Percentiles rank a stretch among this genome's conserved stretches.
phyloP scores from a whole-genome alignment of 2,329 filamentous ascomycete genomes.

The Diplocarpon rosae region DNA sequence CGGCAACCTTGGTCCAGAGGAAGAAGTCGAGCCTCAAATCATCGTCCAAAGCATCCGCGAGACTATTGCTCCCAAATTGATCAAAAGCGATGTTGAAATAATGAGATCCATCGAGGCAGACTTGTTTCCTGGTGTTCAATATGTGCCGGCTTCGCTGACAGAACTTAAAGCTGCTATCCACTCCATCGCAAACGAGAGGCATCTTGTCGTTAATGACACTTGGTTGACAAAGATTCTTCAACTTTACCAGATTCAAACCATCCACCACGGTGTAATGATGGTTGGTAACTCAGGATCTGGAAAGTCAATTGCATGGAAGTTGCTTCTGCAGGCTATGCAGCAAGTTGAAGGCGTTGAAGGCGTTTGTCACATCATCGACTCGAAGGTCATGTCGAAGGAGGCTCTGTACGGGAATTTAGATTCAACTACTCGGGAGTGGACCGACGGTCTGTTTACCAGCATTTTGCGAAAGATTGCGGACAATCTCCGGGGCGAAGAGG shows the following conservation, averaged over 20 bases:
- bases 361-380: constrained; percentile 94
- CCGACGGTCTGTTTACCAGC: constrained; percentile 94
- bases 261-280: constrained; percentile 99
- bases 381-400: constrained; percentile 99
- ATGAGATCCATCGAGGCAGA: constrained; percentile 75
- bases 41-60: constrained; percentile 97
- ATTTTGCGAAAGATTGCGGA: constrained; percentile 98
- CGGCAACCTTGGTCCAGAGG: constrained; percentile 50
- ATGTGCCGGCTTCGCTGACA: constrained; percentile 78
- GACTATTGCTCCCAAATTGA: constrained; percentile 95
- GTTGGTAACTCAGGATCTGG: constrained; percentile 95
- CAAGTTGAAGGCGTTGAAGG: constrained; percentile 86
- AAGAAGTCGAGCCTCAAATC: constrained; percentile 85
- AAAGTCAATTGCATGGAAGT: constrained; percentile 91
- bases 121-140: constrained; percentile 87
- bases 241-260: constrained; percentile 93
- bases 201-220: constrained; percentile 80
- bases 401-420: constrained; percentile 91
- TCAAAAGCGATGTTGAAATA: constrained; percentile 79
- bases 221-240: constrained; percentile 98
- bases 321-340: constrained; percentile 82
- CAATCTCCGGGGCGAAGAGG: constrained; percentile 92
- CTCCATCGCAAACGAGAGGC: constrained; percentile 70
- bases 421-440: constrained; percentile 96
- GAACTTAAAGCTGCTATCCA: constrained; percentile 72